Percentiles rank a stretch among this genome's conserved stretches.
Conservation (phyloP, 2,329 filamentous ascomycete genomes). For the Ceratocystis smalleyi region DNA sequence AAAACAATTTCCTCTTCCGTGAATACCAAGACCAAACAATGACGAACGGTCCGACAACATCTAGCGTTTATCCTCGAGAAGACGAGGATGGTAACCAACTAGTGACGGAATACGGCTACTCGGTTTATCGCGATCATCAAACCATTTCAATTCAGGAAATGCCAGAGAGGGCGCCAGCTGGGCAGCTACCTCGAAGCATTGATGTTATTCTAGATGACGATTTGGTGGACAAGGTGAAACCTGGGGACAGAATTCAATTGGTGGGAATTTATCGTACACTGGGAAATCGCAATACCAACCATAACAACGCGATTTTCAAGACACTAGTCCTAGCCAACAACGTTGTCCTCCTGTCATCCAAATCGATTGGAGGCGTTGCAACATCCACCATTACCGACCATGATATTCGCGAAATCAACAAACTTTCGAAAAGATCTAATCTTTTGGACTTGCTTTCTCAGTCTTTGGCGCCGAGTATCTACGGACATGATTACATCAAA, state of each 20-base stretch:
- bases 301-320: constrained; percentile 86
- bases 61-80: constrained; percentile 85
- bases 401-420: constrained; percentile 98
- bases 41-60: constrained; percentile 77
- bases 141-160: constrained; percentile 98
- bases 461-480: constrained; percentile 90
- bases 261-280: constrained; percentile 93
- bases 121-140: constrained; percentile 90
- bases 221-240: constrained; percentile 85
- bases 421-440: constrained; percentile 84
- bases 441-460: constrained; percentile 86
- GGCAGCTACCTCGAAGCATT: constrained; percentile 84
- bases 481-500: constrained; percentile 93
- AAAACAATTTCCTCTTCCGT: constrained; percentile 71
- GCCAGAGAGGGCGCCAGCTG: constrained; percentile 89
- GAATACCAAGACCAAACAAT: constrained; percentile 96
- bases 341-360: constrained; percentile 83
- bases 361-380: constrained; percentile 85
- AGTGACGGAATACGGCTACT: constrained; percentile 90
- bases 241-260: constrained; percentile 86
- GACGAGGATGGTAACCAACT: constrained; percentile 87
- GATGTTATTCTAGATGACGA: constrained; percentile 96
- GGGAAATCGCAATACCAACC: constrained; percentile 81
- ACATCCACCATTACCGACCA: constrained; percentile 87
- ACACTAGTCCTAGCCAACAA: constrained; percentile 91